Base-by-base conservation (phyloP, 2,329 filamentous ascomycete species). In the Aspergillus udagawae region DNA sequence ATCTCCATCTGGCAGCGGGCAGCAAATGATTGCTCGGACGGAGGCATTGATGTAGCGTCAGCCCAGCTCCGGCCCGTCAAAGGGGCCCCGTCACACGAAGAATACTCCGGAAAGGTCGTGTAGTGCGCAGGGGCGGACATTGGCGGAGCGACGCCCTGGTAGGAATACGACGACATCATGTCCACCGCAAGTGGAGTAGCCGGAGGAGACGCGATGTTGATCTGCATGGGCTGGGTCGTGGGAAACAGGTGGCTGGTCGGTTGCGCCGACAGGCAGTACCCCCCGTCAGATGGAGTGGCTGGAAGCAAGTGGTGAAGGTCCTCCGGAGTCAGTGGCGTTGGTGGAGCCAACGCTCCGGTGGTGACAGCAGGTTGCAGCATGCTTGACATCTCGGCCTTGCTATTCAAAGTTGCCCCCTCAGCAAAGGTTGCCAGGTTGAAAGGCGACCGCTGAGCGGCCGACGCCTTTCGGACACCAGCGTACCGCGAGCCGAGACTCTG, bases 361-460 rank as follows among this genome's bases (percentile, higher is more conserved):
- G 74, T 73, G 35, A 71, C 66, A 6, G 70, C 71, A 6, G 66
- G 70, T 51, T 68, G 73, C 54, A 72, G 60, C 67, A 67, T 67
- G 32, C 65, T 62, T 29, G 65, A 66, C 57, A 72, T 67, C 49
- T 74, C 70, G 9, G 70, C 65, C 57, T 70, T 75, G 47, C 66
- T 62, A 12, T 70, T 70, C 59, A 74, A 65, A 35, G 68, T 68
- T 20, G 73, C 74, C 6, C 74, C 67, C 52, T 80, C 77, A n/a
- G 76, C 68, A 61, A 79, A 79, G 5, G 70, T 76, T 20, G 74
- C 68, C 51, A 78, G 70, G 49, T 76, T 77, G 38, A 79, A 67
- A 23, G 79, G 79, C n/a, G 79, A 81, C 28, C 76, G 72, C 52
- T 79, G 79, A 49, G 75, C 69, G 45, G 73, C 72, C 23, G 75